Conservation (phyloP, 2,329 filamentous ascomycete genomes). For the Paraphoma sp. region DNA sequence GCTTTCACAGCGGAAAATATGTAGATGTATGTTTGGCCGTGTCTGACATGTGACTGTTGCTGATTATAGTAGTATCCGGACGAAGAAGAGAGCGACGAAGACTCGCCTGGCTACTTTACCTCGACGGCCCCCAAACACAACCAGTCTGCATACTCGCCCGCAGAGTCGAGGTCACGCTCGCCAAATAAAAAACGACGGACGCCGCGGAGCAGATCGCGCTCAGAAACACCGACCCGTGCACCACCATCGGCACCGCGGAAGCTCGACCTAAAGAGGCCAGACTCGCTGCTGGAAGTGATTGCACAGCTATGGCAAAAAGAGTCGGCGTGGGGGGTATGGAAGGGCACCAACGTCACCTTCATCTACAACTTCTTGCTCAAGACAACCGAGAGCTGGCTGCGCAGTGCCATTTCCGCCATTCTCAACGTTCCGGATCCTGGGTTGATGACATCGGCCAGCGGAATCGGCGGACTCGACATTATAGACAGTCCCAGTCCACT, state of each 20-base stretch:
- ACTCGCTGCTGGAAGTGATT: constrained; percentile 86
- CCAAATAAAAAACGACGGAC: constrained; percentile 42
- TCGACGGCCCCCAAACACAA: constrained; percentile 64
- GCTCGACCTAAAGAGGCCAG: constrained; percentile 73
- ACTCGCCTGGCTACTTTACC: constrained; percentile 78
- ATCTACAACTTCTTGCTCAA: constrained; percentile 87
- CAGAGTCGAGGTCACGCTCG: constrained; percentile 47
- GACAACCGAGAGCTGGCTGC: constrained; percentile 88
- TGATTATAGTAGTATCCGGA: constrained; percentile 52
- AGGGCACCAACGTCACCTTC: constrained; percentile 89
- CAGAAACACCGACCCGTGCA: constrained; percentile 47
- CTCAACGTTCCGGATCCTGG: constrained; percentile 88
- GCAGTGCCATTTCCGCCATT: constrained; percentile 87
- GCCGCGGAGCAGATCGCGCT: constrained; percentile 50
- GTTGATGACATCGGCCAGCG: constrained; percentile 52
- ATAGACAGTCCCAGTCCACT: constrained; percentile 83
- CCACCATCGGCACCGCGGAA: constrained; percentile 61
- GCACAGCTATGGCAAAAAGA: constrained; percentile 89
- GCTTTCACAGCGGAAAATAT: constrained; percentile 42
- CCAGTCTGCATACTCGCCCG: constrained; percentile 39
- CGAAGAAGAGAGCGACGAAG: constrained; percentile 78
- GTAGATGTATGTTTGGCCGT: constrained; percentile 35
- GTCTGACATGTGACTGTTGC: constrained; percentile 23
- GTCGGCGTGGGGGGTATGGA: constrained; percentile 92
- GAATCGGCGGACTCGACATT: constrained; percentile 74